Conservation (phyloP, 306 rosid species). For the Cucurbita moschata region DNA sequence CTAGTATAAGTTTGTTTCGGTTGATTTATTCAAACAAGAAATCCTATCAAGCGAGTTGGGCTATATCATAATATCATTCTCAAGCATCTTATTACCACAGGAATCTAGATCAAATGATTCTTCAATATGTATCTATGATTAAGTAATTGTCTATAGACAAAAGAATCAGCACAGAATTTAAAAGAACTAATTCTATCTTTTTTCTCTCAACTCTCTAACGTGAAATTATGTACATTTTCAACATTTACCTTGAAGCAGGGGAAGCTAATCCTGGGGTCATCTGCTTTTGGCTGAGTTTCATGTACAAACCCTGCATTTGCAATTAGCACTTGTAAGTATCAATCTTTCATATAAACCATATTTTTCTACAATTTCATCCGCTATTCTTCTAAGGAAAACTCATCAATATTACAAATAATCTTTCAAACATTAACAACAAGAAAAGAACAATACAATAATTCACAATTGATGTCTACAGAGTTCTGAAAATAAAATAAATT, state of each 20-base stretch:
- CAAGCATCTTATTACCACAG: background rate
- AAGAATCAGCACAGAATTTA: background rate
- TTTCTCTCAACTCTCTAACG: background rate
- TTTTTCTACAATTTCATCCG: background rate
- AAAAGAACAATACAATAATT: background rate
- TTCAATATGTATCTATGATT: background rate
- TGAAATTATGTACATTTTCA: background rate
- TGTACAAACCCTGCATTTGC: slow-evolving; percentile 93
- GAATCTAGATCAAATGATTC: background rate
- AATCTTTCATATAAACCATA: background rate
- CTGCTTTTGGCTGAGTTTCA: slow-evolving; percentile 63
- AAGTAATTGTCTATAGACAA: background rate
- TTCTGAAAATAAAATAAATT: background rate
- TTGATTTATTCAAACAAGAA: background rate
- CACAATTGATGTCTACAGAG: background rate
- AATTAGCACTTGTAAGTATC: slow-evolving; percentile 13
- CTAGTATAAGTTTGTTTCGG: background rate
- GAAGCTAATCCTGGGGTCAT: slow-evolving; percentile 19
- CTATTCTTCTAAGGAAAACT: background rate
- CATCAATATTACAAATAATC: background rate
- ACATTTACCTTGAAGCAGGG: slow-evolving; percentile 11
- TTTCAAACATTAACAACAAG: background rate
- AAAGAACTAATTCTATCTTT: background rate
- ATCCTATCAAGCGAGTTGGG: background rate
- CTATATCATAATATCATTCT: background rate